These are phyloP conservation scores for Acanthamoeba sp. DNA, from an alignment of 208 protist genomes.

Conservation along the genomic window DNA sequence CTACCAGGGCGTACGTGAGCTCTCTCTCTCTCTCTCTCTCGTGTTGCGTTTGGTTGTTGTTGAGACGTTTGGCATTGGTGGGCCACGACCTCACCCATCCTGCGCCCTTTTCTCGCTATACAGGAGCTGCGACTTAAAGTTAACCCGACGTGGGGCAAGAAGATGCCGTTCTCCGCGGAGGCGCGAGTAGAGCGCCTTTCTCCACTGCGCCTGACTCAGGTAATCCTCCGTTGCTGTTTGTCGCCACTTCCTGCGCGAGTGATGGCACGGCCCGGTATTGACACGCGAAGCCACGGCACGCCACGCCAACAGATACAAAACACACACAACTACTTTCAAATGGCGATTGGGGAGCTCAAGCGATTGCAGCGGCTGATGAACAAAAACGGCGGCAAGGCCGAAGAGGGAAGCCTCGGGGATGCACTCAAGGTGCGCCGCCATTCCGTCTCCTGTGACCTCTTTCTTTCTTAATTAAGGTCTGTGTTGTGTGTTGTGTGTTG, in stretches of 20 bases:
- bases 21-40: too few species aligned
- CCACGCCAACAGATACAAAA: not conserved
- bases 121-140: slow-evolving; percentile 7
- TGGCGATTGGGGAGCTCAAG: not conserved
- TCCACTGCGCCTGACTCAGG: not conserved
- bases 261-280: too few species aligned
- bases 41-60: too few species aligned
- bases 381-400: not conserved
- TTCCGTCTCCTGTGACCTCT: not conserved
- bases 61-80: too few species aligned
- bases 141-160: not conserved
- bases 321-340: not conserved
- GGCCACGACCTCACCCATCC: too few species aligned
- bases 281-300: too few species aligned
- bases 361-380: not conserved
- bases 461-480: too few species aligned
- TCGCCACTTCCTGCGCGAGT: too few species aligned
- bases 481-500: too few species aligned
- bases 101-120: not conserved
- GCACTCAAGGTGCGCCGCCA: not conserved
- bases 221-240: too few species aligned
- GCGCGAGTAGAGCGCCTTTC: not conserved
- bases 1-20: not conserved
- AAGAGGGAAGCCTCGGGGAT: not conserved
- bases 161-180: not conserved